Base-by-base conservation (phyloP, 2,329 filamentous ascomycete genomes). In the Epichloe coenophiala region DNA sequence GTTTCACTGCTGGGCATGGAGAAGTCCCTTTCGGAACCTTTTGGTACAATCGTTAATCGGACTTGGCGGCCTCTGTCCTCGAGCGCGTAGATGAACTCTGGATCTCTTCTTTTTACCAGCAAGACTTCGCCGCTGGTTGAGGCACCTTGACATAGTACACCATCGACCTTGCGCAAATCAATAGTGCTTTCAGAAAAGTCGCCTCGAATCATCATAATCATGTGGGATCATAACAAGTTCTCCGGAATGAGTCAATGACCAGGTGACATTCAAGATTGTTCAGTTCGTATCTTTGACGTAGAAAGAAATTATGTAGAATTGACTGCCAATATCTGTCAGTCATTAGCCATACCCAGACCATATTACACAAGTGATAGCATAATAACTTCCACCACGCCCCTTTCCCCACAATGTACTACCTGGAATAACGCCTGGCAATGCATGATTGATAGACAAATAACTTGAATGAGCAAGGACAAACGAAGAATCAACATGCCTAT, bases 401-500 rank as follows among this genome's bases (percentile, higher is more conserved):
- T 17, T 13, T 17, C 33, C 33, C 31, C 36, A 39, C 19, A 21
- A 53, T 45, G 35, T 21, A 40, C 33, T 17, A 39, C 17, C 45
- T 36, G 9, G 17, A 2, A 46, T 6, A 53, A 53, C 51, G 42
- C 51, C 51, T 33, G 42, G 45, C 48, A 51, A 50, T 53, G 51
- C 51, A 45, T 44, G 35, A 46, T 37, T 7, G 3, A 47, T 42
- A 46, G n/a, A 44, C 19, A 13, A 52, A n/a, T 21, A 17, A 11
- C 13, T n/a, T 45, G 3, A 23, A 33, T 17, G 19, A 37, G 33
- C 15, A 35, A 41, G 11, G 17, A 40, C n/a, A 33, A 17, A 43
- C 31, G 4, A 19, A n/a, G 11, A 38, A 13, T 31, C 13, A 13
- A 42, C 37, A 31, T 15, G 23, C 42, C 13, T 42, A 41, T 37